Base-by-base conservation (phyloP, 768 basidiomycete species). In the Boletus edulis region DNA sequence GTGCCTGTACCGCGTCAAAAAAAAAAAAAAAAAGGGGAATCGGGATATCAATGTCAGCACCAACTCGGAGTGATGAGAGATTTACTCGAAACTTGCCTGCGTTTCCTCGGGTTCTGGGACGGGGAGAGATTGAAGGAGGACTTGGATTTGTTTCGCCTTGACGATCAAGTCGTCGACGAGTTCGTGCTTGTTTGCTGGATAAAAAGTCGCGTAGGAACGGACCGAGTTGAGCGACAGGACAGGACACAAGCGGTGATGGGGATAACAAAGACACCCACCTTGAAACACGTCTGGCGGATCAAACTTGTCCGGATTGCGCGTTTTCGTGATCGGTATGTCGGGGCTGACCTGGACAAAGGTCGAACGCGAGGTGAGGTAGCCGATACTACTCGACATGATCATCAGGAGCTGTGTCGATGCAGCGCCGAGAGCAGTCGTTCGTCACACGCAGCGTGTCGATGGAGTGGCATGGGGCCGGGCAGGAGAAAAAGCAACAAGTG, bases 71-170 rank as follows among this genome's bases (percentile, higher is more conserved):
- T 14, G 5, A n/a, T n/a, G n/a, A n/a, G n/a, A n/a, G n/a, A n/a
- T n/a, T n/a, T n/a, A n/a, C 20, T 20, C 20, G 20, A 20, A 20
- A 53, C 64, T 46, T 14, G 49, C 91, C 78, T 91, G 90, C 20
- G 78, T 78, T 65, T 89, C 87, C 64, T 91, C 89, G 3, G 84
- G 78, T 66, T 93, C 91, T 3, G 87, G 86, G 38, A 82, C 83
- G 0, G 91, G 92, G 14, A 96, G 71, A 0, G 85, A 85, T 47
- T 87, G 81, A 48, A 96, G 90, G 46, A 95, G 80, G 63, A 83
- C 86, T 62, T 95, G 89, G 40, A 96, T 82, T 68, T 94, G 91
- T 64, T 95, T 95, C 14, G 91, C 91, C 64, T 95, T 94, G 38
- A 84, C 78, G 39, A 94, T 80, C 39, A 96, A 76, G 64, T 95